These are phyloP conservation scores for Xylaria cubensis DNA, from an alignment of 495 filamentous ascomycete genomes.

Conservation along the genomic window DNA sequence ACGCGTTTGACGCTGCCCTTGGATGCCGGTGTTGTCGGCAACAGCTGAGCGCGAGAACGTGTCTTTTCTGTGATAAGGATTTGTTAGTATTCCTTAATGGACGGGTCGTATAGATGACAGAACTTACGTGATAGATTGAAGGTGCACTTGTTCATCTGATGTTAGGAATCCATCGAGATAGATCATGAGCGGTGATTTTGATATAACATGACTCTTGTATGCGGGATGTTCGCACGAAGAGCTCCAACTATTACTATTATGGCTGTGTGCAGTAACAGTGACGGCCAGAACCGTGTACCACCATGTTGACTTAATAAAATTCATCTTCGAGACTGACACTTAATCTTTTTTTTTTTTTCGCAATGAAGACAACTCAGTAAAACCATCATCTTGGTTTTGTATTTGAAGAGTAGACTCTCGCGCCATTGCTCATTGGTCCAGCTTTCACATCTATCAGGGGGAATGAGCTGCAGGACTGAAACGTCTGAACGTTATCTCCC, in stretches of 20 bases:
- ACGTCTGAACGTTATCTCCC: conserved; percentile 33
- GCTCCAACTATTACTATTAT: conserved; percentile 22
- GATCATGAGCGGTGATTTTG: conserved; percentile 61
- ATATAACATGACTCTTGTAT: conserved; percentile 60
- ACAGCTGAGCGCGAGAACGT: conserved; percentile 52
- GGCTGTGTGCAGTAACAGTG: conserved; percentile 31
- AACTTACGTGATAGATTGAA: conserved; percentile 51
- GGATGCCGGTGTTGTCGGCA: conserved; percentile 39
- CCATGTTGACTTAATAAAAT: conserved; percentile 31
- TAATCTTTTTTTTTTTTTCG: not conserved
- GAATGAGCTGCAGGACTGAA: conserved; percentile 36
- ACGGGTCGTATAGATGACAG: too few species aligned
- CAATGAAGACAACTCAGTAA: not conserved
- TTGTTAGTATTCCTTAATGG: not conserved
- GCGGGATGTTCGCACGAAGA: conserved; percentile 46
- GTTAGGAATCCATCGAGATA: conserved; percentile 61
- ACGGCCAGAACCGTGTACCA: conserved; percentile 35
- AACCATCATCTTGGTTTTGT: conserved; percentile 17
- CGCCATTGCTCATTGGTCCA: not conserved
- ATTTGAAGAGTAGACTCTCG: not conserved
- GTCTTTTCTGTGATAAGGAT: conserved; percentile 34
- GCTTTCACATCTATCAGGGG: not conserved
- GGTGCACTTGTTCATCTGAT: conserved; percentile 46
- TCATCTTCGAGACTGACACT: conserved; percentile 23
- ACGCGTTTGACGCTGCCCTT: conserved; percentile 43